Percentiles rank a stretch among this genome's conserved stretches.
phyloP scores from a whole-genome alignment of 2,329 filamentous ascomycete genomes.

The Xylaria sp. region DNA sequence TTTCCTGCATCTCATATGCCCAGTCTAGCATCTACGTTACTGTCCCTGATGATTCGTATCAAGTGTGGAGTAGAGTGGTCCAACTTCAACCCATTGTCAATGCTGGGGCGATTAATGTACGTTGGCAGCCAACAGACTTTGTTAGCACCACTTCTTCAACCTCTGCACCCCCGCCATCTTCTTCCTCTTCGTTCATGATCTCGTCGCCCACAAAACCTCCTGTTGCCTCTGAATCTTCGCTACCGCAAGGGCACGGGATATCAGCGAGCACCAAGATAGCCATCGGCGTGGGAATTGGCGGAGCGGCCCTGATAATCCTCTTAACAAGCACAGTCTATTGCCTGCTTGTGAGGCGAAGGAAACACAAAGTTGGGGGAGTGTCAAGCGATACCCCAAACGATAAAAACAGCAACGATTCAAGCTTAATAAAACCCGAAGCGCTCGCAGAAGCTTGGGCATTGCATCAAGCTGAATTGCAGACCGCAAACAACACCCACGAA shows the following conservation, averaged over 20 bases:
- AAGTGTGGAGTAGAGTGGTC: conserved; percentile 1
- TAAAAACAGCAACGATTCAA: not conserved
- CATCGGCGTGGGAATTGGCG: conserved; percentile 5
- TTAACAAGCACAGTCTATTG: not conserved
- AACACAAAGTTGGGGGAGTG: not conserved
- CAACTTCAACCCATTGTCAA: conserved; percentile 15
- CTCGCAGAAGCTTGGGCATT: not conserved
- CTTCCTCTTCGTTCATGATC: not conserved
- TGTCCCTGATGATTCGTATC: conserved; percentile 12
- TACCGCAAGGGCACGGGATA: not conserved
- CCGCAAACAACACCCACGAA: conserved; percentile 10
- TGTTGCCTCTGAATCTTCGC: not conserved
- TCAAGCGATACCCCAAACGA: not conserved
- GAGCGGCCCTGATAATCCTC: not conserved
- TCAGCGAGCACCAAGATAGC: not conserved
- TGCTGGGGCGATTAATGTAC: conserved; percentile 15
- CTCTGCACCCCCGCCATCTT: not conserved
- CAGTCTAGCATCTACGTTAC: conserved; percentile 8
- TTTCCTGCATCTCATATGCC: conserved; percentile 15
- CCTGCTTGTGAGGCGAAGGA: conserved; percentile 1
- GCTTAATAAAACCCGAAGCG: not conserved
- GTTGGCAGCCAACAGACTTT: conserved; percentile 21
- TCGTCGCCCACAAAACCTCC: not conserved
- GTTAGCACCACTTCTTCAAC: not conserved
- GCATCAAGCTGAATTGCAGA: conserved; percentile 7